Evolutionary conservation across 2,329 filamentous ascomycete species (phyloP), one percentile per base, ranked within the genome.

Genomic region (Diaporthe amygdali): DNA sequence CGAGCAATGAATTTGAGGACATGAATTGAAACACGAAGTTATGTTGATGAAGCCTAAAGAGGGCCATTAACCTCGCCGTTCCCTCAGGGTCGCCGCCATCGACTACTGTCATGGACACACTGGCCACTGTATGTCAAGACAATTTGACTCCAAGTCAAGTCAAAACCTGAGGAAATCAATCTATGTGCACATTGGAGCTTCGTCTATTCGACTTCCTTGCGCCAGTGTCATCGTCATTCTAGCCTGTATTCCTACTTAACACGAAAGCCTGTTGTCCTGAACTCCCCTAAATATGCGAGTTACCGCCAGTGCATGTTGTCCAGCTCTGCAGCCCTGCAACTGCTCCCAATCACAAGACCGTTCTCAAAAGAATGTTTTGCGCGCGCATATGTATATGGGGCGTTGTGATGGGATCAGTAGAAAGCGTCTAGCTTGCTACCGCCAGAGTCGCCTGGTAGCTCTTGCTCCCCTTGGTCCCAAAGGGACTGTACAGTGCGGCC

Each of bases 401-500:
- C 20, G 5, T 25, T 5, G 17, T 5, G 3, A 25, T 14, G 8
- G 44, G 3, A 27, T 71, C 25, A 72, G 32, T 37, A 70, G 68
- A 72, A 72, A n/a, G 54, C 30, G 51, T 71, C 71, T 17, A 69
- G 30, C 15, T 41, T 64, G 10, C 41, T 52, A 17, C 34, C 54
- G 10, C 51, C 37, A 9, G 49, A 25, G 9, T 10, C 44, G 10
- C 22, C 22, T n/a, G n/a, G 12, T 17, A 17, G 27, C 9, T 32
- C 32, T 9, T 22, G 27, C n/a, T 51, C 55, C 27, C 51, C 15
- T n/a, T 52, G 22, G 32, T 15, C 34, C 70, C 49, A 49, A 5
- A 73, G 44, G 15, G 70, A 55, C n/a, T 70, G 63, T 2, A 73
- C 68, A 4, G 75, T 77, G 72, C 61, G 76, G 66, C 67, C 79